Evolutionary conservation across 2,329 filamentous ascomycete genomes (phyloP).

Genomic region (Pseudocercospora fuligena): DNA sequence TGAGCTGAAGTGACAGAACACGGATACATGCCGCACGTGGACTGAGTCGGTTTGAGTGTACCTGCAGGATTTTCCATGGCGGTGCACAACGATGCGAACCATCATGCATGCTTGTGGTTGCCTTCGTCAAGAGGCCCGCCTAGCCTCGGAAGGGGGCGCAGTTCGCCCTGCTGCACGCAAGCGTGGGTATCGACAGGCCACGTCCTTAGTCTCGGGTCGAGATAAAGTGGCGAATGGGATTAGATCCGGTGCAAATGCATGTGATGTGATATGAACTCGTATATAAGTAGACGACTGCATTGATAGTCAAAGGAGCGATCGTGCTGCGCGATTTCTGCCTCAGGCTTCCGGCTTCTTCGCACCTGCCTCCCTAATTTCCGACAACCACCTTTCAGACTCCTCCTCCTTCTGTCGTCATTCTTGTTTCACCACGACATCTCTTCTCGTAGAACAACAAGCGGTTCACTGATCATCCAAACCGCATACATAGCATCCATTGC

Average conservation of each 20-base stretch:
- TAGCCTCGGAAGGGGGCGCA: background rate
- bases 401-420: background rate
- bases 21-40: too few relatives aligned
- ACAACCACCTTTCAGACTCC: background rate
- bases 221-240: background rate
- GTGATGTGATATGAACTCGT: background rate
- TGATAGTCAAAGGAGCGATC: background rate
- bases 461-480: too few relatives aligned
- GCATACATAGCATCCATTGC: too few relatives aligned
- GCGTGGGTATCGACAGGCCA: background rate
- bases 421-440: background rate
- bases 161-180: background rate
- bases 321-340: background rate
- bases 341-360: background rate
- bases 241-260: background rate
- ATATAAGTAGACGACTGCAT: background rate
- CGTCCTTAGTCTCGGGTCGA: background rate
- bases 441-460: too few relatives aligned
- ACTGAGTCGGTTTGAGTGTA: background rate
- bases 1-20: conserved; percentile 9
- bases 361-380: background rate
- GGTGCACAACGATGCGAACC: background rate
- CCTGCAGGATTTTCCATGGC: conserved; percentile 1
- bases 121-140: background rate
- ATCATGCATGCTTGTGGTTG: background rate